Evolutionary conservation across 2,329 filamentous ascomycete species (phyloP).

Genomic region (Stagonosporopsis rhizophila): DNA sequence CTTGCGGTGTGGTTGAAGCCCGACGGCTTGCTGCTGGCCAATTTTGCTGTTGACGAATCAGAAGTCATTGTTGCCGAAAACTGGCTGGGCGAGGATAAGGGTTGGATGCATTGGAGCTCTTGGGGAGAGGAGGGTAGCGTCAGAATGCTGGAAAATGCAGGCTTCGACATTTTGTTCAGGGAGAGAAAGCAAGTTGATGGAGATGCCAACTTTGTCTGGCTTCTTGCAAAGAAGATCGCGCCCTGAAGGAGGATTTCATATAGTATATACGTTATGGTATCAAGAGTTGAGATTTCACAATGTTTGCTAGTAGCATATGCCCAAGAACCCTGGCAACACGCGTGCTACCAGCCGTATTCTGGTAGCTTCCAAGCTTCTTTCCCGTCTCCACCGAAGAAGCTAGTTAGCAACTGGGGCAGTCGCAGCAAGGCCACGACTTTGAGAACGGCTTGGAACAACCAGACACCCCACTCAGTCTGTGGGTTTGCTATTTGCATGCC

Average conservation of each 20-base stretch:
- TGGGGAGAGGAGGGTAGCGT: constrained; percentile 48
- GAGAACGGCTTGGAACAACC: constrained; percentile 27
- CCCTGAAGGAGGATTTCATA: neutral
- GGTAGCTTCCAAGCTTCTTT: constrained; percentile 22
- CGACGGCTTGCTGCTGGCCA: constrained; percentile 54
- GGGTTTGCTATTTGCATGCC: constrained; percentile 39
- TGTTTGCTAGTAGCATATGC: neutral
- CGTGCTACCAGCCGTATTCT: constrained; percentile 21
- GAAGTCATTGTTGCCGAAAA: constrained; percentile 19
- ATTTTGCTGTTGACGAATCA: constrained; percentile 48
- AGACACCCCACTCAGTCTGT: constrained; percentile 39
- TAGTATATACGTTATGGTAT: neutral
- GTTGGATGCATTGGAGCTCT: constrained; percentile 52
- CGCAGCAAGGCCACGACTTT: constrained; percentile 14
- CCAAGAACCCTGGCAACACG: neutral
- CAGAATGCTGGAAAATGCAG: constrained; percentile 38
- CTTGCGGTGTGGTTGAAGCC: constrained; percentile 60
- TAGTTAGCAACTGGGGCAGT: constrained; percentile 4
- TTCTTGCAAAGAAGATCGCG: constrained; percentile 21
- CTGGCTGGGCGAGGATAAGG: constrained; percentile 47
- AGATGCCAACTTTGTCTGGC: constrained; percentile 40
- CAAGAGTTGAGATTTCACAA: neutral
- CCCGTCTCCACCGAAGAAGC: constrained; percentile 6
- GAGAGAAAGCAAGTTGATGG: constrained; percentile 33
- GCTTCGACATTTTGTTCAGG: constrained; percentile 33